These are phyloP conservation scores for Penicillium fuscoglaucum DNA, from an alignment of 2,329 filamentous ascomycete genomes.

Conservation along the genomic window DNA sequence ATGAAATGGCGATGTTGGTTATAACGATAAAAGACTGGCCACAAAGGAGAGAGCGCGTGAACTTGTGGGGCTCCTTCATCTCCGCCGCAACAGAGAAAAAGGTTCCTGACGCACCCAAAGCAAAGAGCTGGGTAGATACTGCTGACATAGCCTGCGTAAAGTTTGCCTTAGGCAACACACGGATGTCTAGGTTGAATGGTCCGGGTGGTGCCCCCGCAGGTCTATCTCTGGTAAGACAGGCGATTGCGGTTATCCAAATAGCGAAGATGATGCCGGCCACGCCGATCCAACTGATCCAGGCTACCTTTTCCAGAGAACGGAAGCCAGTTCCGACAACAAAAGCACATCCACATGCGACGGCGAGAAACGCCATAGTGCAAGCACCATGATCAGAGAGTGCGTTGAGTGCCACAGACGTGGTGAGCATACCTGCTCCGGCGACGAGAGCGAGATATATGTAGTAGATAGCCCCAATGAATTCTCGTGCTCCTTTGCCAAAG, in stretches of 20 bases:
- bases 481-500: not conserved
- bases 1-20: not conserved
- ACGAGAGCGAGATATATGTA: not conserved
- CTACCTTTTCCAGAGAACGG: not conserved
- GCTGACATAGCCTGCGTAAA: not conserved
- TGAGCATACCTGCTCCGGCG: not conserved
- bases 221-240: not conserved
- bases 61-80: not conserved
- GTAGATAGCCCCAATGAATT: not conserved
- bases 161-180: not conserved
- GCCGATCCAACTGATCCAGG: not conserved
- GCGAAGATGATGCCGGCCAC: not conserved
- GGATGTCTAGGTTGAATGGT: not conserved
- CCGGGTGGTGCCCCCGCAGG: no score
- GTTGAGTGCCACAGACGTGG: not conserved
- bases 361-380: not conserved
- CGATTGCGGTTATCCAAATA: not conserved
- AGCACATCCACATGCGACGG: not conserved
- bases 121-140: not conserved
- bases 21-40: not conserved
- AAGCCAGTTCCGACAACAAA: not conserved
- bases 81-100: not conserved
- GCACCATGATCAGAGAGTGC: not conserved
- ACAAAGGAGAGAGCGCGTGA: not conserved
- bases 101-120: not conserved